Base-by-base conservation (phyloP, 2,329 filamentous ascomycete species). In the Aspergillus niger region DNA sequence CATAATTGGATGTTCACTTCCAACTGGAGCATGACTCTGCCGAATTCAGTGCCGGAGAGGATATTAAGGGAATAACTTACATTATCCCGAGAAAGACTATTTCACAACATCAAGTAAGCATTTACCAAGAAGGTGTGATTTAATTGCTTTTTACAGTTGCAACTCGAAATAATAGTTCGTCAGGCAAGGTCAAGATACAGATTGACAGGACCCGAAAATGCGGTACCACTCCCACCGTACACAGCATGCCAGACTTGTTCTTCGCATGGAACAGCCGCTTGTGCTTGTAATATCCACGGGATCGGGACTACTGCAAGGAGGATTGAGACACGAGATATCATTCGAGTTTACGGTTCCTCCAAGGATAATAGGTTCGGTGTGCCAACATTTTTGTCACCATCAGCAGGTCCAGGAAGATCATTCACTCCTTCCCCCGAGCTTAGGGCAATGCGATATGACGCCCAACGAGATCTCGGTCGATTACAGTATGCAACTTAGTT, bases 261-360 rank as follows among this genome's bases (percentile, higher is more conserved):
- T 69, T 17, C 58, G 17, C 13, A 63, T 68, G 44, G 36, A 58
- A 11, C 55, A 63, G 26, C 61, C 66, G 1, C 32, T 62, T 5
- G 43, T 59, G 1, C 54, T 26, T 11, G 5, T 38, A 10, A 8
- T 5, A 2, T 50, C 20, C 7, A 13, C 20, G 10, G 10, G 39
- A 15, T 36, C 20, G 2, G 47, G 17, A 0, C 36, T 26, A 1
- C 48, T 67, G 3, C 30, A 61, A 3, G 13, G 53, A 5, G 55
- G 20, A 4, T 30, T 44, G 24, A 36, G 39, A 10, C 53, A 64
- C 17, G 20, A 11, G 20, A 47, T 67, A 3, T 60, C 60, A 8
- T 67, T 67, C 44, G 55, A 61, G 3, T 67, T 69, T 36, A 30
- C 64, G 8, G 59, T 67, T 2, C 61, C 65, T n/a, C n/a, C 43